Conservation (phyloP, 2,329 filamentous ascomycete genomes). For the Lachnellula suecica region DNA sequence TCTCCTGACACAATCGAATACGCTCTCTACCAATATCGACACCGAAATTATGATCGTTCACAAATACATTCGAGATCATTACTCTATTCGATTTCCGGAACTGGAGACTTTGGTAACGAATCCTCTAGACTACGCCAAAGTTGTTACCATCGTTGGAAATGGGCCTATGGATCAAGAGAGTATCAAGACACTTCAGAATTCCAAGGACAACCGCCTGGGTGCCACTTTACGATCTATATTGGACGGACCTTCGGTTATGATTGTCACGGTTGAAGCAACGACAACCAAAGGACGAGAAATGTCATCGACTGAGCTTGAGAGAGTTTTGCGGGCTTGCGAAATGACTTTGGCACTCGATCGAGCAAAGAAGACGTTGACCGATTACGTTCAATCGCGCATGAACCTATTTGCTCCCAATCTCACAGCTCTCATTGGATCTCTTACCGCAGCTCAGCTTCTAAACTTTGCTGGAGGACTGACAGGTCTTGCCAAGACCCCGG, state of each 20-base stretch:
- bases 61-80: constrained; percentile 95
- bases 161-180: constrained; percentile 79
- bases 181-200: constrained; percentile 77
- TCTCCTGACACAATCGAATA: constrained; percentile 84
- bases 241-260: constrained; percentile 89
- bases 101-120: constrained; percentile 87
- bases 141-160: constrained; percentile 90
- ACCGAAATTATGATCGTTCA: constrained; percentile 91
- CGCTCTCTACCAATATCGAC: constrained; percentile 87
- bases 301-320: constrained; percentile 69
- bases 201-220: constrained; percentile 75
- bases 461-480: constrained; percentile 89
- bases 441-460: constrained; percentile 94
- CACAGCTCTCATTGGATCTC: constrained; percentile 83
- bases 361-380: constrained; percentile 82
- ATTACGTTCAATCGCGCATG: constrained; percentile 97
- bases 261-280: constrained; percentile 91
- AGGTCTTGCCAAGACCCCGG: constrained; percentile 85
- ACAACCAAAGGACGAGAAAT: constrained; percentile 82
- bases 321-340: constrained; percentile 75
- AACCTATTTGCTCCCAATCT: constrained; percentile 93
- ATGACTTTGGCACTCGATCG: constrained; percentile 86
- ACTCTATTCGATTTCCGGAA: constrained; percentile 90
- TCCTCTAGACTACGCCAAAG: constrained; percentile 92
- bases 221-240: constrained; percentile 76